These are phyloP conservation scores for Cutaneotrichosporon sp. DNA, from an alignment of 1,284 basidiomycete genomes.

Conservation along the genomic window DNA sequence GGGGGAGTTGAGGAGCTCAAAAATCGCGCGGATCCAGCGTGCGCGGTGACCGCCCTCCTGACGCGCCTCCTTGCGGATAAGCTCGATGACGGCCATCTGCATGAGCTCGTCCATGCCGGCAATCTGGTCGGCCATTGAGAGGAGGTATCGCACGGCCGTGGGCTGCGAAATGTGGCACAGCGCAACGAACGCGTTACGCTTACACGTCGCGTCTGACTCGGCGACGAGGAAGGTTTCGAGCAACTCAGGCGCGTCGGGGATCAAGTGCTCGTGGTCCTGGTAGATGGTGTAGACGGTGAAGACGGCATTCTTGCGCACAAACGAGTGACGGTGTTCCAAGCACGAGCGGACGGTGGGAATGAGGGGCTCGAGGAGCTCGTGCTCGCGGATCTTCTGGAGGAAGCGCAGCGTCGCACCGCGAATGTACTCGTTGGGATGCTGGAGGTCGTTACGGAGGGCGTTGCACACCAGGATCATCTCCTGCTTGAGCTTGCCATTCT, in stretches of 20 bases:
- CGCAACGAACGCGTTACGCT: slow-evolving; percentile 95
- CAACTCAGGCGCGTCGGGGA: slow-evolving; percentile 95
- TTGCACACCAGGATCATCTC: slow-evolving; percentile 99
- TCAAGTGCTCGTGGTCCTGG: slow-evolving; percentile 87
- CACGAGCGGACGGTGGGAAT: slow-evolving; percentile 90
- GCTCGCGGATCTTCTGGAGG: slow-evolving; percentile 92
- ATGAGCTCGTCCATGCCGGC: slow-evolving; percentile 84
- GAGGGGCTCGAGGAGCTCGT: slow-evolving; percentile 92
- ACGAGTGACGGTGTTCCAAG: slow-evolving; percentile 96
- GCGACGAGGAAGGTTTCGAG: slow-evolving; percentile 97
- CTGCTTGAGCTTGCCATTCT: slow-evolving; percentile 95
- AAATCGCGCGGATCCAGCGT: slow-evolving; percentile 90
- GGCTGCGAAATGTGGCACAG: slow-evolving; percentile 84
- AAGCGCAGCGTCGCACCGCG: slow-evolving; percentile 95
- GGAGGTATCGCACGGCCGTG: slow-evolving; percentile 88
- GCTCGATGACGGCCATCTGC: slow-evolving; percentile 95
- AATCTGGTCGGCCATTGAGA: slow-evolving; percentile 81
- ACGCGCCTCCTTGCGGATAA: slow-evolving; percentile 88
- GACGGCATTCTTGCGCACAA: slow-evolving; percentile 97
- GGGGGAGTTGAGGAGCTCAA: slow-evolving; percentile 86
- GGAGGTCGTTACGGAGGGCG: slow-evolving; percentile 95
- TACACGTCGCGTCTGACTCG: slow-evolving; percentile 94
- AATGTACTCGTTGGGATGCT: slow-evolving; percentile 99
- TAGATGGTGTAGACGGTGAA: slow-evolving; percentile 95
- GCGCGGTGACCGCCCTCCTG: slow-evolving; percentile 76